Evolutionary conservation across 2,329 filamentous ascomycete genomes (phyloP).

Genomic region (Graphilbum ipis-grandicollis): DNA sequence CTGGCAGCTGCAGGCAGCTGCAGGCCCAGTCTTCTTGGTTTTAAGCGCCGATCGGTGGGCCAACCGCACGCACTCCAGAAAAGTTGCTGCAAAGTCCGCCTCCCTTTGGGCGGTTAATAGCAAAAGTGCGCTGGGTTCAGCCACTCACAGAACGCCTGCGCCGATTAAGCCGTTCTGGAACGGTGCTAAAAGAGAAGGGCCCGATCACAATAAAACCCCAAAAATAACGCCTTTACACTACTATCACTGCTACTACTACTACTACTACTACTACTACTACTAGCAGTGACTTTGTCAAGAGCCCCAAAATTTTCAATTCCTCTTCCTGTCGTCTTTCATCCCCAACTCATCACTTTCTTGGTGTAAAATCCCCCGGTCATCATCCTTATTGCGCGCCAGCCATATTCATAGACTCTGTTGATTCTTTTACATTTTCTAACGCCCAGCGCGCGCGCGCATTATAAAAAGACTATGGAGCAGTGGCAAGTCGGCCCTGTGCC

Average conservation of each 20-base stretch:
- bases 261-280: no score
- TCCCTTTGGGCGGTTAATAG: no score
- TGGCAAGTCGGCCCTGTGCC: constrained; percentile 44
- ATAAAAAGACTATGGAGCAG: constrained; percentile 40
- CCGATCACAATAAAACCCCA: no score
- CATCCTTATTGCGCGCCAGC: background rate
- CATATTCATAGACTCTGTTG: background rate
- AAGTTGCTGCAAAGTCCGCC: no score
- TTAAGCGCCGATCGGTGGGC: background rate
- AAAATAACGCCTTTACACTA: no score
- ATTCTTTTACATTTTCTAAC: background rate
- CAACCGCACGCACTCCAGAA: background rate
- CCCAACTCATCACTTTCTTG: background rate
- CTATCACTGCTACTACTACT: no score
- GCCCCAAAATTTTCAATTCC: background rate
- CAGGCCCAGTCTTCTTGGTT: background rate
- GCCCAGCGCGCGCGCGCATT: constrained; percentile 1
- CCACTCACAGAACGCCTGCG: no score
- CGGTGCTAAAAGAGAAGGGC: no score
- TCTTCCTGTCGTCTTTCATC: background rate
- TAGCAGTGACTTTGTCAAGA: background rate
- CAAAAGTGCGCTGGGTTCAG: no score
- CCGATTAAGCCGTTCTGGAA: no score
- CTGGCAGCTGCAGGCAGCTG: background rate
- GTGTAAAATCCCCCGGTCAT: no score